Evolutionary conservation across 768 basidiomycete genomes (phyloP).

Genomic region (Boletales sp.): DNA sequence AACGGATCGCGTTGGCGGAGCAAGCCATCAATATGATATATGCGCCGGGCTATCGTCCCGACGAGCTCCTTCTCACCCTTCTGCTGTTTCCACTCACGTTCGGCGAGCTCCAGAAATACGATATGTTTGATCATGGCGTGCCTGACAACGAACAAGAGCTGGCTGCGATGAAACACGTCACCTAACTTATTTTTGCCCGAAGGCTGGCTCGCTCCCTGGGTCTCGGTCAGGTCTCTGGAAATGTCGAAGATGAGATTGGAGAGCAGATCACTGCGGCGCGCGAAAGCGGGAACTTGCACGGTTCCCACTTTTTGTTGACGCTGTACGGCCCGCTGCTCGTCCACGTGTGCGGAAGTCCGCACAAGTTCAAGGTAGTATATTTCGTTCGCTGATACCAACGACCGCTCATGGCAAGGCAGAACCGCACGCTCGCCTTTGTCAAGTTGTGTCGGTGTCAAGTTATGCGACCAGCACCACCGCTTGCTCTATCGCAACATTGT

Average conservation of each 20-base stretch:
- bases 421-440: conserved; percentile 80
- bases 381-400: conserved; percentile 3
- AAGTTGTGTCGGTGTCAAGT: conserved; percentile 95
- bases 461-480: conserved; percentile 86
- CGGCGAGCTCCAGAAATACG: conserved; percentile 92
- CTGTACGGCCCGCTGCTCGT: conserved; percentile 88
- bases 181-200: conserved; percentile 52
- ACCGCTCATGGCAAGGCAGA: conserved; percentile 44
- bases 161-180: conserved; percentile 84
- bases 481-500: conserved; percentile 95
- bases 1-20: conserved; percentile 97
- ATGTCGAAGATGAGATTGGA: conserved; percentile 97
- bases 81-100: conserved; percentile 93
- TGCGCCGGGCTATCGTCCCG: conserved; percentile 90
- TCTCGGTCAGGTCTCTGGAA: conserved; percentile 93
- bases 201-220: conserved; percentile 5
- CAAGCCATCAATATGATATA: conserved; percentile 97
- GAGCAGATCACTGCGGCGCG: conserved; percentile 81
- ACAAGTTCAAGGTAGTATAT: conserved; percentile 74
- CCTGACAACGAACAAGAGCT: conserved; percentile 93
- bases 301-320: conserved; percentile 74
- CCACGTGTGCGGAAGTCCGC: conserved; percentile 86
- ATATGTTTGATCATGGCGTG: conserved; percentile 98
- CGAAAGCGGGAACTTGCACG: conserved; percentile 86
- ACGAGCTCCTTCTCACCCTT: conserved; percentile 83